A percentile compares a stretch with the other conserved stretches of the same genome.
These are phyloP conservation scores for Oryza meyeriana DNA, from an alignment of 176 grass and related monocot species.

Conservation along the genomic window DNA sequence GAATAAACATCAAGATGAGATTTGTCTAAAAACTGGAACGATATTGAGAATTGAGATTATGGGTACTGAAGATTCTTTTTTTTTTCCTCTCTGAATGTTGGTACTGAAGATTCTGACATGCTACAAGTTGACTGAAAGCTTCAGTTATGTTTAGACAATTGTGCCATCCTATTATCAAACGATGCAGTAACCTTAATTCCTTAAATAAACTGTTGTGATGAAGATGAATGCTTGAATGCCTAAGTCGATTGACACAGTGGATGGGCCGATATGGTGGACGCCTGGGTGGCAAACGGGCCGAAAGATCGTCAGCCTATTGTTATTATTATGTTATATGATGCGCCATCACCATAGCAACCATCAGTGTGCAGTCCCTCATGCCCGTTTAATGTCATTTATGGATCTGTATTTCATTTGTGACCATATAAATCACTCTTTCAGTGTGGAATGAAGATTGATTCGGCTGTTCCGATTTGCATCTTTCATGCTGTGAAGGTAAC, in stretches of 20 bases:
- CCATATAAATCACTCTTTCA: not conserved
- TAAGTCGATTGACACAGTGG: too few species aligned
- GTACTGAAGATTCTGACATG: not conserved
- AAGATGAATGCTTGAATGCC: too few species aligned
- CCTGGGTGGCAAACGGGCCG: conserved; percentile 38
- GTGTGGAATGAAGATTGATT: conserved; percentile 7
- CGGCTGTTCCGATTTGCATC: too few species aligned
- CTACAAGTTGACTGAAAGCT: too few species aligned
- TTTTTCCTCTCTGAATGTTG: not conserved
- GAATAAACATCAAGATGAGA: not conserved
- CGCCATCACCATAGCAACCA: not conserved
- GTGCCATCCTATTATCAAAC: too few species aligned
- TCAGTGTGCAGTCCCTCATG: not conserved
- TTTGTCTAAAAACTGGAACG: not conserved
- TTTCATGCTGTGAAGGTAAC: too few species aligned
- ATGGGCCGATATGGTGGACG: conserved; percentile 32
- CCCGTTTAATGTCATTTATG: conserved; percentile 10
- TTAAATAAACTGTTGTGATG: too few species aligned
- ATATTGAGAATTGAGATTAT: too few species aligned
- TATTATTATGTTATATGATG: conserved; percentile 17
- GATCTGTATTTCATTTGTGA: conserved; percentile 37
- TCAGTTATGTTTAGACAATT: too few species aligned
- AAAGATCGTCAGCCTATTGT: conserved; percentile 67
- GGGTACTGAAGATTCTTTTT: not conserved
- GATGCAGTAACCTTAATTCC: too few species aligned